phyloP scores from a whole-genome alignment of 2,329 filamentous ascomycete species.

The Aspergillus quadricinctus region DNA sequence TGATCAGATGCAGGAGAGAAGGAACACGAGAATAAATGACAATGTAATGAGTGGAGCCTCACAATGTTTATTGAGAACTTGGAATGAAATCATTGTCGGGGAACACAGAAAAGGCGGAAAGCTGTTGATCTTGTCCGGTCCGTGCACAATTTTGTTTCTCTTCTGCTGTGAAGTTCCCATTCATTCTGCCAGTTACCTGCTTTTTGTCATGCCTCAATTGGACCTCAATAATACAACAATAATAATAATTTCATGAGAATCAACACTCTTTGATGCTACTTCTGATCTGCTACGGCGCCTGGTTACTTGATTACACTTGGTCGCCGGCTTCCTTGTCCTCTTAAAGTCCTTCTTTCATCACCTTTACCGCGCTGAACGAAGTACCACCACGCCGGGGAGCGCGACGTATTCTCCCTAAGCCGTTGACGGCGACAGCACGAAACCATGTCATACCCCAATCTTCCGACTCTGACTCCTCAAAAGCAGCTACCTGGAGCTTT shows the following conservation, averaged over 20 bases:
- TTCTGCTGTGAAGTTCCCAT: constrained; percentile 6
- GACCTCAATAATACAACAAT: constrained; percentile 1
- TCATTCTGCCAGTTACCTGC: constrained; percentile 10
- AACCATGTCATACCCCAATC: constrained; percentile 41
- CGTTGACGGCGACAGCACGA: constrained; percentile 9
- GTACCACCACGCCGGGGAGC: constrained; percentile 19
- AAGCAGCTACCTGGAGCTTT: constrained; percentile 40
- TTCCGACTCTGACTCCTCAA: constrained; percentile 34
- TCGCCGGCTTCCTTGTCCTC: constrained; percentile 4
- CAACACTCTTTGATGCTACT: constrained; percentile 17
- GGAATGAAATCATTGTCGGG: constrained; percentile 9
- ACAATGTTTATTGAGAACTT: neutral
- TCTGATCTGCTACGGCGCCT: constrained; percentile 18
- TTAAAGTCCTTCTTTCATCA: neutral
- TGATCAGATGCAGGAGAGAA: neutral
- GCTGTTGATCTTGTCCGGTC: constrained; percentile 19
- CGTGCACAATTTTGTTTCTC: constrained; percentile 37
- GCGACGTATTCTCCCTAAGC: constrained; percentile 11
- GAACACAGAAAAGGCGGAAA: constrained; percentile 14
- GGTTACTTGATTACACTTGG: constrained; percentile 6
- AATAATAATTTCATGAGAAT: constrained; percentile 5
- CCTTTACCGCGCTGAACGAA: neutral
- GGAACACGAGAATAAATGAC: neutral
- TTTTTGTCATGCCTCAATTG: constrained; percentile 8
- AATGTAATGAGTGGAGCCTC: neutral